Conservation (phyloP, 495 filamentous ascomycete genomes). For the Neohortaea acidophila region DNA sequence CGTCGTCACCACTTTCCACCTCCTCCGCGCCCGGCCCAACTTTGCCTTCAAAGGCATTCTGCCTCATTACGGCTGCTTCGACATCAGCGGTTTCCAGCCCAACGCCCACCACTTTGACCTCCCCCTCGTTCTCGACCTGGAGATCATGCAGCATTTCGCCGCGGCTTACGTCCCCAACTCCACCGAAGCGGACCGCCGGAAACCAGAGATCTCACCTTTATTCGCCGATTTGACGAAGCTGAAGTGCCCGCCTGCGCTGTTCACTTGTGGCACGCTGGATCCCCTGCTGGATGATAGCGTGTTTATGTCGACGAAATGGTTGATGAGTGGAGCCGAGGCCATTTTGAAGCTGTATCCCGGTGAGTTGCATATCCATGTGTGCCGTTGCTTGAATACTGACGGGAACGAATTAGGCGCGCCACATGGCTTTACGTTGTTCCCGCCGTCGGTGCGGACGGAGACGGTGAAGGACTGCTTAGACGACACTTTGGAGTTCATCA, state of each 20-base stretch:
- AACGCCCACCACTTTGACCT: constrained; percentile 20
- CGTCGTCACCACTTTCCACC: constrained; percentile 30
- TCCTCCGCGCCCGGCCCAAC: constrained; percentile 26
- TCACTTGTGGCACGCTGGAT: constrained; percentile 39
- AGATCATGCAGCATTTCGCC: constrained; percentile 29
- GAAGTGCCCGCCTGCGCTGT: constrained; percentile 37
- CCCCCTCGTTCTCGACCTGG: constrained; percentile 27
- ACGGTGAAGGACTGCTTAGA: constrained; percentile 8
- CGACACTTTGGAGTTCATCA: constrained; percentile 10
- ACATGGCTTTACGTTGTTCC: constrained; percentile 15
- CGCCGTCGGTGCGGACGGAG: constrained; percentile 1
- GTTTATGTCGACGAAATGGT: constrained; percentile 39
- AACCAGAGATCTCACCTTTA: constrained; percentile 29
- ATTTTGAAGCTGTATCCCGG: constrained; percentile 38
- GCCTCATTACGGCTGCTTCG: constrained; percentile 34
- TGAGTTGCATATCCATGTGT: constrained; percentile 26
- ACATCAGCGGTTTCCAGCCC: constrained; percentile 29
- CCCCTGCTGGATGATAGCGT: constrained; percentile 40
- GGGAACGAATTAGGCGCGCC: constrained; percentile 6
- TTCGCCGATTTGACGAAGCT: constrained; percentile 32
- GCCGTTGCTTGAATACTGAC: not conserved
- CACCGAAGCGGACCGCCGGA: constrained; percentile 23
- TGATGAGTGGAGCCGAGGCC: constrained; percentile 34
- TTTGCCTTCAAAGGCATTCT: constrained; percentile 32
- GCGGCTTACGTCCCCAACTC: constrained; percentile 32